Evolutionary conservation across 352 stramenopile genomes (phyloP).

Genomic region (Globisporangium radiosum): DNA sequence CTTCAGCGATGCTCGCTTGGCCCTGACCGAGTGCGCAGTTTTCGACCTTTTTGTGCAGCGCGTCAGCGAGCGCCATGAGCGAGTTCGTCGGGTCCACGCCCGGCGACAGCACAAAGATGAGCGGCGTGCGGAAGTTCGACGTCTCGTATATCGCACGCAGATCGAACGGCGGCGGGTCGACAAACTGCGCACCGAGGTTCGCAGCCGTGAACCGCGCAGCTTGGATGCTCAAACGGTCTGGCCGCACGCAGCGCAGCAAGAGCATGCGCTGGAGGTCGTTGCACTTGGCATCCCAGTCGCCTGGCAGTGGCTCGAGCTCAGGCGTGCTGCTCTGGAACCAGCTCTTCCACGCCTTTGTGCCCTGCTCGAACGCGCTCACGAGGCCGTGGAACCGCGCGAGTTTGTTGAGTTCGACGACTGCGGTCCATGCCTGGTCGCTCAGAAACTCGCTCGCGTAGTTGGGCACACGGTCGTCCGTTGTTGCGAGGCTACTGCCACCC

Average conservation of each 20-base stretch:
- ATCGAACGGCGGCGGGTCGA: conserved; percentile 92
- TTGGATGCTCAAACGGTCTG: conserved; percentile 90
- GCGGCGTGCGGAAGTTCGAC: conserved; percentile 83
- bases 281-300: conserved; percentile 91
- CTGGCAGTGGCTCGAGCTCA: conserved; percentile 87
- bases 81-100: conserved; percentile 93
- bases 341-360: conserved; percentile 68
- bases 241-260: conserved; percentile 89
- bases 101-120: conserved; percentile 95
- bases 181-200: conserved; percentile 90
- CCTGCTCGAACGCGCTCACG: conserved; percentile 87
- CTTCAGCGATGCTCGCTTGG: conserved; percentile 88
- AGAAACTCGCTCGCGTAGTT: conserved; percentile 89
- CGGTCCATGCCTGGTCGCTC: conserved; percentile 79
- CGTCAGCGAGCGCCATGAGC: conserved; percentile 82
- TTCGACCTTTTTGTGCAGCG: conserved; percentile 80
- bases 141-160: conserved; percentile 87
- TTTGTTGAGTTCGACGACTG: conserved; percentile 91
- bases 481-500: conserved; percentile 61
- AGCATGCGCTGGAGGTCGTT: conserved; percentile 93
- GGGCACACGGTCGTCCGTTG: conserved; percentile 54
- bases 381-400: conserved; percentile 85
- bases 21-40: conserved; percentile 93
- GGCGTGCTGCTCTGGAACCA: conserved; percentile 87
- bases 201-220: conserved; percentile 87